Conservation (phyloP, 73 alveolate genomes). For the Stentor roeselii region DNA sequence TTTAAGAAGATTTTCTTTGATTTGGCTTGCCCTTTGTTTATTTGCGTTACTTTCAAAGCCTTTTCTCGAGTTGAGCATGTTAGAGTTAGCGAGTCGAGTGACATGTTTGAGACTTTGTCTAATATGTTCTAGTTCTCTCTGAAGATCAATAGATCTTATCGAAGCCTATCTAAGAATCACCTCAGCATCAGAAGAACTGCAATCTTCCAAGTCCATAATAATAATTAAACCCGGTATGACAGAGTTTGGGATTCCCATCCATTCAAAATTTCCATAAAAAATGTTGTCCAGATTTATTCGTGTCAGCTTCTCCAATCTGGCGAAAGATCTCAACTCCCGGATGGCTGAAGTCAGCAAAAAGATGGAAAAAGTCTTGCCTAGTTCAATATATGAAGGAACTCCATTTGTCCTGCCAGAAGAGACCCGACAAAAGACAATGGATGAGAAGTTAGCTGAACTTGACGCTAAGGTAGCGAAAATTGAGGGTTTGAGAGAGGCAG, state of each 20-base stretch:
- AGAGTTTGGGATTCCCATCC: not conserved
- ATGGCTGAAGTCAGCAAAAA: not conserved
- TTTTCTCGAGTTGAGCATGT: not conserved
- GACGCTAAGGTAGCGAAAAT: constrained; percentile 19
- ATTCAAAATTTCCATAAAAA: not conserved
- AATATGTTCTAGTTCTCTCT: constrained; percentile 6
- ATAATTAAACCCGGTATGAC: not conserved
- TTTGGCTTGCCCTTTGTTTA: not conserved
- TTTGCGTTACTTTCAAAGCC: not conserved
- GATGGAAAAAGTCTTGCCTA: not conserved
- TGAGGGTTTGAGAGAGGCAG: constrained; percentile 25
- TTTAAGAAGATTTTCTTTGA: not conserved
- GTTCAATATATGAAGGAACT: not conserved
- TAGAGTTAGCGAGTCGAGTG: not conserved
- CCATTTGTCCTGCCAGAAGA: not conserved
- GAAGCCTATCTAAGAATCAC: not conserved
- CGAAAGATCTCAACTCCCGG: not conserved
- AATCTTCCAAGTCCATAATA: not conserved
- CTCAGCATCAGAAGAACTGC: not conserved
- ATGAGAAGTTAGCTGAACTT: constrained; percentile 26
- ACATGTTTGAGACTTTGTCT: not conserved
- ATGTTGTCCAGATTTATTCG: not conserved
- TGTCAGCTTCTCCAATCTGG: not conserved
- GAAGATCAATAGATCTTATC: not conserved
- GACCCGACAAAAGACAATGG: constrained; percentile 14